Evolutionary conservation across 768 basidiomycete genomes (phyloP), one percentile per base, ranked within the genome.

Genomic region (Hypsizygus marmoreus): DNA sequence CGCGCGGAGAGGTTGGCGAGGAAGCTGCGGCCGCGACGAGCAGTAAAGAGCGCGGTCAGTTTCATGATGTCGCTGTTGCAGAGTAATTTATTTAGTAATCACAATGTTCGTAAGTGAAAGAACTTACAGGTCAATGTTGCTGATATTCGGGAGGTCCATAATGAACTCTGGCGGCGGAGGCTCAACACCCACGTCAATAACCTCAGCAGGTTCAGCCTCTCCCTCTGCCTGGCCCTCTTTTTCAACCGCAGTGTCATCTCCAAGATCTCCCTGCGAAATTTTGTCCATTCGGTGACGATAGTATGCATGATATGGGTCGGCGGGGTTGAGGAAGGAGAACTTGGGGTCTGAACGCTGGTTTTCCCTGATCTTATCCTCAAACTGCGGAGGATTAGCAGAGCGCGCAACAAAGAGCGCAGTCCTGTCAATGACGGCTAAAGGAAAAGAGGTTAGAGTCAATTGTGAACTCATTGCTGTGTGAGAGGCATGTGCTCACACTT

Each of bases 221-320:
- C 55, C 71, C 11, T 60, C 70, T 2, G 48, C 63, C 40, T 76
- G 72, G 24, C 61, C 72, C 12, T 74, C 76, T 57, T 78, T 81
- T 20, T 72, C 72, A 20, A 69, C 65, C 0, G 72, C 53, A 1
- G 61, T 58, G 23, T 87, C 89, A 29, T 90, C 90, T 11, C 80
- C 73, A 7, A 80, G 60, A 60, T 91, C 88, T 14, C 92, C 93
- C 6, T 81, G 81, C 41, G 80, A 71, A 51, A 93, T 81, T 62
- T 83, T 84, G 37, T 93, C 91, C 72, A 95, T 82, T 62, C 88
- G 84, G 74, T 95, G 83, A 62, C 90, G 84, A 64, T 99, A 99
- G 72, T 99, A 98, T 50, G 91, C 91, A 84, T 98, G 92, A 73
- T 97, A 99, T 54, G 97, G 92, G 76, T 99, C 97, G 38, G 82